Base-by-base conservation (phyloP, 2,329 filamentous ascomycete genomes). In the Fusarium domesticum region DNA sequence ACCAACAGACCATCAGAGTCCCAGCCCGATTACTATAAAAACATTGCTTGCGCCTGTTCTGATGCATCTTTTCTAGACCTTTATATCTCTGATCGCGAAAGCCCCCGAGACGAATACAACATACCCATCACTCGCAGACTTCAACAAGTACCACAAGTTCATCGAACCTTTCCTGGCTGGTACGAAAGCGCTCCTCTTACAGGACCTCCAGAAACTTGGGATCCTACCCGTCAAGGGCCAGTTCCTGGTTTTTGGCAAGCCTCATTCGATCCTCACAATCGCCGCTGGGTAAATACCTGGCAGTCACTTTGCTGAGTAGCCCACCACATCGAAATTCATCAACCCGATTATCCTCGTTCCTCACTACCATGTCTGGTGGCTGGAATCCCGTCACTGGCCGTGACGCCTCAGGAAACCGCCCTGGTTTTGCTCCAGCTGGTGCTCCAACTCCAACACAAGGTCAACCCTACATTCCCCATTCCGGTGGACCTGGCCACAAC, bases 331-430 rank as follows among this genome's bases (percentile, higher is more conserved):
- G 18, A 6, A 33, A 15, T n/a, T 23, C 12, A 25, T 16, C 18
- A n/a, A 16, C 25, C 6, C 35, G 1, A 6, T 14, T 18, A 19
- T 28, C n/a, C 30, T 14, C 28, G 16, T 32, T 5, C n/a, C 17
- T 28, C n/a, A 10, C n/a, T 18, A 49, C 12, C 10, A 70, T 70
- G 67, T 62, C 67, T 37, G 62, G 63, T 32, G 67, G 68, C 30
- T 70, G 67, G 66, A 72, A 72, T 45, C 69, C 69, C 5, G 45
- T 66, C 12, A 62, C 63, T 25, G 63, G 70, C 16, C 68, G 67
- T 14, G 70, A 73, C 48, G 44, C 58, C n/a, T 52, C 58, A 10
- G 61, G 61, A 16, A 37, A 45, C 28, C 63, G 62, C 1, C 69
- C 69, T 5, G 53, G 57, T 12, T 59, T 59, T 42, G 58, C 67